Conservation (phyloP, 129 eudicot genomes). For the Centaurea solstitialis region DNA sequence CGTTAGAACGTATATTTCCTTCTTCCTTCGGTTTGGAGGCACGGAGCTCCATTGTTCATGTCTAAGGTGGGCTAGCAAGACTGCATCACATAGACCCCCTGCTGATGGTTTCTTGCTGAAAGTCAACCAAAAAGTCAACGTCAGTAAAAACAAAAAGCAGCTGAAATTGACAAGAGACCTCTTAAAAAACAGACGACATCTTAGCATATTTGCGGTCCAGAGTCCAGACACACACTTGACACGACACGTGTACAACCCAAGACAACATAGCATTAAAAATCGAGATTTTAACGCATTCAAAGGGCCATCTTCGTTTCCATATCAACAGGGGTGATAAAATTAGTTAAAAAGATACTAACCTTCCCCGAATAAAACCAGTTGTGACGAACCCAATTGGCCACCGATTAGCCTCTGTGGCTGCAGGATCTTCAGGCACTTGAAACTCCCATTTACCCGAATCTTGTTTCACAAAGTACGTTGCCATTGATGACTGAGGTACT, state of each 20-base stretch:
- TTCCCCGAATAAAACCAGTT: slow-evolving; percentile 90
- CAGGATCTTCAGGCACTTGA: slow-evolving; percentile 60
- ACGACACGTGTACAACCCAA: background rate
- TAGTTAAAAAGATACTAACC: slow-evolving; percentile 36
- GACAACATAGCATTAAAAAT: background rate
- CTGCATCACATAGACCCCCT: slow-evolving; percentile 74
- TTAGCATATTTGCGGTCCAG: no score
- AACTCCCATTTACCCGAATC: slow-evolving; percentile 77
- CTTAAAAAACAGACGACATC: no score
- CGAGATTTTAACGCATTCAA: background rate
- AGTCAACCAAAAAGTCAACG: slow-evolving; percentile 9
- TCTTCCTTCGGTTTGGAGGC: slow-evolving; percentile 59
- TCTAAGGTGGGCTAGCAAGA: slow-evolving; percentile 65
- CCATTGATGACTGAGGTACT: slow-evolving; percentile 49
- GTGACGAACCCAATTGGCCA: slow-evolving; percentile 91
- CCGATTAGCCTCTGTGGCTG: slow-evolving; percentile 52
- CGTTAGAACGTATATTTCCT: slow-evolving; percentile 76
- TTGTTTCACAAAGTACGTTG: slow-evolving; percentile 48
- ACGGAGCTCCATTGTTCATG: slow-evolving; percentile 76
- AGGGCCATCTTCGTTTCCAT: background rate
- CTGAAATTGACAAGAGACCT: background rate
- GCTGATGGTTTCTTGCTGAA: slow-evolving; percentile 84
- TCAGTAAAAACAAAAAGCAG: background rate
- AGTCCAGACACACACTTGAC: no score
- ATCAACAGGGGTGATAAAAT: background rate